A percentile compares a stretch with the other conserved stretches of the same genome.
Conservation (phyloP, 495 filamentous ascomycete species). For the Penicillium cataractarum region DNA sequence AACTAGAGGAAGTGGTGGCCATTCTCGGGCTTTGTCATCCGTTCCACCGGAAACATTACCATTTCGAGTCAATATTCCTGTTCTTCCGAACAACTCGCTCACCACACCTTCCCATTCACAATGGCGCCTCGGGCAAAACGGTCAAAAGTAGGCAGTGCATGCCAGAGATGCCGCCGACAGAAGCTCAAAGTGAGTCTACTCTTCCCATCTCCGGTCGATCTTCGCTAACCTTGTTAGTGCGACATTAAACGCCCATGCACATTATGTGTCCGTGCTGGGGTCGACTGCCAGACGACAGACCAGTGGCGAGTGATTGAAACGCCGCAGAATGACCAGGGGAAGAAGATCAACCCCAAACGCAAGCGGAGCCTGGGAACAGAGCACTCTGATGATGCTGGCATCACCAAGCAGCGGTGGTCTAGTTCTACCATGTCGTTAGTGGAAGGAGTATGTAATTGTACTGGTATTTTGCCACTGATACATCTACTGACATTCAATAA, state of each 20-base stretch:
- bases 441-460: constrained; percentile 22
- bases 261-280: constrained; percentile 13
- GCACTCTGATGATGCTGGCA: neutral
- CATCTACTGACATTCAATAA: neutral
- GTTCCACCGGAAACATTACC: constrained; percentile 3
- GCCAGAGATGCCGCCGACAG: constrained; percentile 17
- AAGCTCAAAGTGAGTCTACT: constrained; percentile 15
- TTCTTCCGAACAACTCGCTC: neutral
- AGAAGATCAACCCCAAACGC: neutral
- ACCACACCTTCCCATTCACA: neutral
- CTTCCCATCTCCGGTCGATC: no score
- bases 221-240: constrained; percentile 12
- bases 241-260: constrained; percentile 24
- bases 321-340: neutral
- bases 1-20: neutral
- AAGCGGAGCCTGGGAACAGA: neutral
- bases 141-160: constrained; percentile 21
- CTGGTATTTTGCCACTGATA: neutral
- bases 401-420: constrained; percentile 16
- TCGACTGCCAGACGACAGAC: constrained; percentile 7
- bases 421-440: constrained; percentile 38
- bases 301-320: constrained; percentile 6
- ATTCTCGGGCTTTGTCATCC: constrained; percentile 4
- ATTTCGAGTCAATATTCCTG: neutral
- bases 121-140: constrained; percentile 13